These are phyloP conservation scores for Cryptosporidium ubiquitum DNA, from an alignment of 169 alveolate species.

Conservation along the genomic window DNA sequence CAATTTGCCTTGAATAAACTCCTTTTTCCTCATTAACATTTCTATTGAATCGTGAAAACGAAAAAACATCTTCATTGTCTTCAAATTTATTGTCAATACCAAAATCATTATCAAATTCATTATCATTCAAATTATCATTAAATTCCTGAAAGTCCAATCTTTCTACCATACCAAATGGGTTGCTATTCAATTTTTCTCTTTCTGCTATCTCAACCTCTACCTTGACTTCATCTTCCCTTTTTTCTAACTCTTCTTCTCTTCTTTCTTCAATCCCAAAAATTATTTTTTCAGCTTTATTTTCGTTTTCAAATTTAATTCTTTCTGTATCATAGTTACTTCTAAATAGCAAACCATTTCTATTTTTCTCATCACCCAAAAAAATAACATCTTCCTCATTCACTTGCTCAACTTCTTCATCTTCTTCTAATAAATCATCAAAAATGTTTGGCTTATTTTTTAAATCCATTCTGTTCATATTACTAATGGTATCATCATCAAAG, in stretches of 20 bases:
- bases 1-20: background rate
- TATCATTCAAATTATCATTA: background rate
- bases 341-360: background rate
- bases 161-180: background rate
- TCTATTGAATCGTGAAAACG: background rate
- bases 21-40: background rate
- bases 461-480: background rate
- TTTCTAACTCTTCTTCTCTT: background rate
- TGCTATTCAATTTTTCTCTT: background rate
- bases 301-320: background rate
- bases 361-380: background rate
- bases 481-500: constrained; percentile 13
- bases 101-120: background rate
- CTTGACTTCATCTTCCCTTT: background rate
- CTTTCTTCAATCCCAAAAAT: background rate
- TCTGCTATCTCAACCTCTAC: background rate
- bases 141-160: background rate
- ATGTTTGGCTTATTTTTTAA: background rate
- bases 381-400: background rate
- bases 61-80: background rate
- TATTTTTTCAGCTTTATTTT: background rate
- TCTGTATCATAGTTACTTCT: background rate
- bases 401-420: constrained; percentile 4
- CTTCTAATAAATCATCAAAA: constrained; percentile 38
- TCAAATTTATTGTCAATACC: background rate